Evolutionary conservation across 495 filamentous ascomycete genomes (phyloP).

Genomic region (Hypomontagnella monticulosa): DNA sequence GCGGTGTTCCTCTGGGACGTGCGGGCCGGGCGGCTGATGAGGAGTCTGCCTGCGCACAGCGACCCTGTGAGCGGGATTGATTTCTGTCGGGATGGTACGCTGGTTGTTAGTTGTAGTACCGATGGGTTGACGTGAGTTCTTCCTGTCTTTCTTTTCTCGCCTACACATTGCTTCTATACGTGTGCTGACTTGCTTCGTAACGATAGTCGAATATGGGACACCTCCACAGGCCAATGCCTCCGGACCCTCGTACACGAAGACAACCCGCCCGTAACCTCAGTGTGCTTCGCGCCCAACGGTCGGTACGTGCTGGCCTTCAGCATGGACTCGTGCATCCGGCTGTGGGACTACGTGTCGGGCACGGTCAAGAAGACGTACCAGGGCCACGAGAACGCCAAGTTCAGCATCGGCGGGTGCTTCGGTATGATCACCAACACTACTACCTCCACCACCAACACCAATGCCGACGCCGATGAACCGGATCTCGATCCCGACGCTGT

Average conservation of each 20-base stretch:
- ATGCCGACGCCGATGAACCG: slow-evolving; percentile 85
- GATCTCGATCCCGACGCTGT: slow-evolving; percentile 53
- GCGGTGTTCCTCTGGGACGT: slow-evolving; percentile 98
- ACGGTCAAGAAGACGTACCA: slow-evolving; percentile 94
- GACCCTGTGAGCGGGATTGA: slow-evolving; percentile 95
- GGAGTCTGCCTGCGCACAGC: slow-evolving; percentile 90
- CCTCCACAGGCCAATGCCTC: slow-evolving; percentile 92
- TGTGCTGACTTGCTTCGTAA: neutral
- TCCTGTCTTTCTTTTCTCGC: slow-evolving; percentile 8
- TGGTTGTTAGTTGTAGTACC: slow-evolving; percentile 87
- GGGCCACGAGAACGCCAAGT: slow-evolving; percentile 86
- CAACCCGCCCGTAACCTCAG: slow-evolving; percentile 88
- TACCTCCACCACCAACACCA: slow-evolving; percentile 72
- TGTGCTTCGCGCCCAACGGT: slow-evolving; percentile 93
- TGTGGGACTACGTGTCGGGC: slow-evolving; percentile 95
- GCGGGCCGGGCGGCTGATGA: slow-evolving; percentile 81
- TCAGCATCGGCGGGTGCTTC: slow-evolving; percentile 83
- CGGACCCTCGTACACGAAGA: slow-evolving; percentile 96
- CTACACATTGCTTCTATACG: neutral
- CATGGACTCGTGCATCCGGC: slow-evolving; percentile 84
- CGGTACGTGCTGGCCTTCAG: slow-evolving; percentile 91
- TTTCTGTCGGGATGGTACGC: slow-evolving; percentile 89
- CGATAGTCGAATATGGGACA: slow-evolving; percentile 88
- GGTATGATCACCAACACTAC: slow-evolving; percentile 69
- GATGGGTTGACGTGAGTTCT: slow-evolving; percentile 83